Evolutionary conservation across 345 rosid genomes (phyloP), one percentile per base, ranked within the genome.

Genomic region (Combretum micranthum): DNA sequence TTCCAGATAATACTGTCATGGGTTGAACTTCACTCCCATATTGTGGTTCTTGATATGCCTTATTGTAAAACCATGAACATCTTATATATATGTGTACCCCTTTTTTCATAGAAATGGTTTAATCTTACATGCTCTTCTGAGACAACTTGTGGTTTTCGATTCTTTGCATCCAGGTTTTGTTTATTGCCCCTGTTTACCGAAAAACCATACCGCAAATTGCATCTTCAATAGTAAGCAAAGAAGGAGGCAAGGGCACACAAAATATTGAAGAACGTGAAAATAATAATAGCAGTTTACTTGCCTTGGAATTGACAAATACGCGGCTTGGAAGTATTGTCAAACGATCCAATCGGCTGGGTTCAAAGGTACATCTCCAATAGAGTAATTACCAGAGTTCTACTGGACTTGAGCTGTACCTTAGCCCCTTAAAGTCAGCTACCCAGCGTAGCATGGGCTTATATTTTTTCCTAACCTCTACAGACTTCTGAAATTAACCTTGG

Each of bases 131-230:
- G 5, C 9, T 7, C 39, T 32, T 1, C 39, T 32, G 9, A 11
- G 26, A 32, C 7, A 32, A 5, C 39, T 32, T 32, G 39, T 32
- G 39, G 9, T 32, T 32, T 32, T 11, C 9, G 1, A 32, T 32
- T 32, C 39, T 4, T 32, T 32, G 10, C 51, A 12, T 57, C 57
- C 64, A 86, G 93, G 63, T 79, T 57, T 77, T 93, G 77, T 83
- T 93, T 65, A 77, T 93, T 46, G 87, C 87, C 57, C 89, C 99
- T 67, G 70, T 93, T 67, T 80, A 75, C 53, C 80, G 82, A 66
- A 74, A 65, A 61, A 69, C 63, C 49, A 81, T 56, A 54, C 79
- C 78, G 7, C 75, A 73, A 57, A 66, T 80, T 62, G 64, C 77
- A 43, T 68, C 60, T 72, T 52, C 86, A 60, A 69, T 60, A 59